Evolutionary conservation across 2,329 filamentous ascomycete genomes (phyloP), one percentile per base, ranked within the genome.

Genomic region (Incumbomyces delicatus): DNA sequence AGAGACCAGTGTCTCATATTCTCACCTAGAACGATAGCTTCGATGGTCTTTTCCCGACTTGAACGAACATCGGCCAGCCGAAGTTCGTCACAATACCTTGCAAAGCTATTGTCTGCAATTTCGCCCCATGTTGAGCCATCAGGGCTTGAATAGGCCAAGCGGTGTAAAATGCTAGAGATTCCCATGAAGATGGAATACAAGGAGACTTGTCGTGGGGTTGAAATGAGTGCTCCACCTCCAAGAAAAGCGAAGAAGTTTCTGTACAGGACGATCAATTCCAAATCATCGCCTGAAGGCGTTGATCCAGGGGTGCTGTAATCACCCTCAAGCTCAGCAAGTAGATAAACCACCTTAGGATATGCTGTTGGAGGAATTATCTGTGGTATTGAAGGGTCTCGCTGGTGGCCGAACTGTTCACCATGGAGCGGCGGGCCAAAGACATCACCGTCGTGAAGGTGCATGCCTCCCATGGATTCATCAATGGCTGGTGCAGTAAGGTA

Each of bases 11-110:
- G 94, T 48, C 82, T 81, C 80, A 96, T 85, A 32, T 78, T 78
- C 66, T 98, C 90, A 47, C 86, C 89, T 10, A 98, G 71, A n/a
- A 96, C 76, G 39, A 96, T 75, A 0, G 83, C 85, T 65, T 96
- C 87, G 18, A 96, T 73, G 0, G 86, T 95, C 72, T 92, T 94
- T 60, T 95, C 87, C 20, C 83, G 77, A 61, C 86, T 94, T 50
- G 77, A 70, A 46, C 88, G 76, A 39, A 95, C 83, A 64, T 96
- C 90, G 2, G 79, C 83, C 29, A 96, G 68, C 16, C 73, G 74
- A 50, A 88, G 71, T 61, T 92, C 83, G 39, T 89, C 82, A 50
- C 89, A 78, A 59, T 88, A 94, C 50, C 67, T 65, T 35, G 63
- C 60, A 52, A 73, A 72, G 50, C 66, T 72, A 4, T 63, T 63